These are phyloP conservation scores for Lanmaoa pseudosensibilis DNA, from an alignment of 768 basidiomycete genomes.

Conservation along the genomic window DNA sequence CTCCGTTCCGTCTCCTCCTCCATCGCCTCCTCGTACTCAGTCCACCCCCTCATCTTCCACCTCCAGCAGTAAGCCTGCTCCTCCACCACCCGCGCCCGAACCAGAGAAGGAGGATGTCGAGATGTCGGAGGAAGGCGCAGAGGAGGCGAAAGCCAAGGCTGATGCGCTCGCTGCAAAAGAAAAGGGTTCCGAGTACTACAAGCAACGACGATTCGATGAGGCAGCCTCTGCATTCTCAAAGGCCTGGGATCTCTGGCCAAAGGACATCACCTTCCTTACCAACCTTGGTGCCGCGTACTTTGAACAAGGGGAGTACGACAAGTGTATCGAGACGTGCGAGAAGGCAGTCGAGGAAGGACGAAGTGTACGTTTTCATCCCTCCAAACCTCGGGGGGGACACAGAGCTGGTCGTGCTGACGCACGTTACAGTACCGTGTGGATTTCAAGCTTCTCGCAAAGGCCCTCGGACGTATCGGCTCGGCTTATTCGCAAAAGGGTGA, in stretches of 20 bases:
- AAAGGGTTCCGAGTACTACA: slow-evolving; percentile 79
- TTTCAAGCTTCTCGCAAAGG: slow-evolving; percentile 94
- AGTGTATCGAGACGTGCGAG: slow-evolving; percentile 87
- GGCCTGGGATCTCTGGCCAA: slow-evolving; percentile 92
- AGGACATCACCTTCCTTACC: slow-evolving; percentile 91
- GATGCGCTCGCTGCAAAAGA: slow-evolving; percentile 80
- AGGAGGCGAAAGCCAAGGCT: slow-evolving; percentile 72
- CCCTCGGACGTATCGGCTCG: slow-evolving; percentile 84
- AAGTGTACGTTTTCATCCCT: slow-evolving; percentile 42
- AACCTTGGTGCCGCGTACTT: slow-evolving; percentile 91
- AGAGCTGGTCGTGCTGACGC: background rate
- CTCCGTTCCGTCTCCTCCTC: slow-evolving; percentile 21
- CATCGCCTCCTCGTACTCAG: slow-evolving; percentile 30
- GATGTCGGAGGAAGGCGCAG: slow-evolving; percentile 63
- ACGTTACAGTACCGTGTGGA: slow-evolving; percentile 72
- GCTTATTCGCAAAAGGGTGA: slow-evolving; percentile 84
- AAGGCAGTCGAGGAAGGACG: slow-evolving; percentile 98
- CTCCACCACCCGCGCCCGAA: slow-evolving; percentile 40
- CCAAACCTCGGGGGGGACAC: background rate
- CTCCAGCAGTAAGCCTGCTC: slow-evolving; percentile 39
- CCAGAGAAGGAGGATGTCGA: slow-evolving; percentile 60
- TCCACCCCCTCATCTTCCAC: slow-evolving; percentile 44
- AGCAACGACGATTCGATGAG: slow-evolving; percentile 76
- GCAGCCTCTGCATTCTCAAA: slow-evolving; percentile 76
- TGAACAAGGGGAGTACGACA: slow-evolving; percentile 90